phyloP scores from a whole-genome alignment of 2,329 filamentous ascomycete species.

The Alternaria ventricosa region DNA sequence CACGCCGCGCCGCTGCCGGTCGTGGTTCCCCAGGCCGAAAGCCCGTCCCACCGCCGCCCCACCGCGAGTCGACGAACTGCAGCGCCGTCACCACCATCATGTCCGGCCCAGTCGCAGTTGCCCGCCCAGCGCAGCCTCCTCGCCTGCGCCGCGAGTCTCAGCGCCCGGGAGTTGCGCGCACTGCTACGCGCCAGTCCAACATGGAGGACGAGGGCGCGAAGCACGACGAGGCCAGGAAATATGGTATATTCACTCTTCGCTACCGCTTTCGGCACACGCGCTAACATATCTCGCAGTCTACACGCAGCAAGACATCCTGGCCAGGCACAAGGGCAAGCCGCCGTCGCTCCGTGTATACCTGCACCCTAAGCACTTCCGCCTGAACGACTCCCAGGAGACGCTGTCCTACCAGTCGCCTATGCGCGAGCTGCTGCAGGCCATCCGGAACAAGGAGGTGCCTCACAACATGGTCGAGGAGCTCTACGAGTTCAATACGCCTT shows the following conservation, averaged over 20 bases:
- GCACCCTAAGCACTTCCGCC: conserved; percentile 76
- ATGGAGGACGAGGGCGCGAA: conserved; percentile 40
- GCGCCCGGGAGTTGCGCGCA: conserved; percentile 46
- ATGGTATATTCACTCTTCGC: conserved; percentile 27
- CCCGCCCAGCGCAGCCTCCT: conserved; percentile 50
- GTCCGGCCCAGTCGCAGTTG: conserved; percentile 42
- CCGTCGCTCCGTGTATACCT: conserved; percentile 89
- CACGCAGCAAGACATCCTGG: conserved; percentile 79
- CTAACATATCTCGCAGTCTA: conserved; percentile 62
- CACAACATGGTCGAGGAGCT: conserved; percentile 88
- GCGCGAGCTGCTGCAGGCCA: conserved; percentile 78
- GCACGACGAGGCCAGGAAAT: conserved; percentile 37
- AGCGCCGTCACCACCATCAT: conserved; percentile 27
- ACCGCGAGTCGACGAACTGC: conserved; percentile 15
- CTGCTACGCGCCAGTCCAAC: conserved; percentile 31
- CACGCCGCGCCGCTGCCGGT: conserved; percentile 13
- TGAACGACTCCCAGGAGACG: conserved; percentile 92
- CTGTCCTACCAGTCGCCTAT: conserved; percentile 94
- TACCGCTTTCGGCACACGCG: not conserved
- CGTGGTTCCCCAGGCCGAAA: conserved; percentile 19
- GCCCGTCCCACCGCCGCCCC: conserved; percentile 22
- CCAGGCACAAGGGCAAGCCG: conserved; percentile 73
- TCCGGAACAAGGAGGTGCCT: conserved; percentile 78
- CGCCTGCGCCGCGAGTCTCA: conserved; percentile 54
- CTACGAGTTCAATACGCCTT: conserved; percentile 71